Percentiles rank a stretch among this genome's conserved stretches.
phyloP scores from a whole-genome alignment of 1,284 basidiomycete genomes.

The Papiliotrema flavescens region DNA sequence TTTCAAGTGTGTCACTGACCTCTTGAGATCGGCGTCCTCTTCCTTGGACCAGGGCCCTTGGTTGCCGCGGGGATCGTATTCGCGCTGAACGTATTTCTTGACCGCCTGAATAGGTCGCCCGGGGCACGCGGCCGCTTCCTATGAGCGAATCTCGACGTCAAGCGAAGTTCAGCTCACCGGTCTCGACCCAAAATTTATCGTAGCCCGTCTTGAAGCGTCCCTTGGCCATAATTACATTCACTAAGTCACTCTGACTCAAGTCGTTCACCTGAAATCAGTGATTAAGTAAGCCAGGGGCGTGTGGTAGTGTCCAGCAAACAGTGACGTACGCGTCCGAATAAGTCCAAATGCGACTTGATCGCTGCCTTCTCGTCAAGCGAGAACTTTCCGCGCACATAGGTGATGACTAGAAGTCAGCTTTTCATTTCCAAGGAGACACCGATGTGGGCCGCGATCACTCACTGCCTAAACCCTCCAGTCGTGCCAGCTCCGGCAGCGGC shows the following conservation, averaged over 20 bases:
- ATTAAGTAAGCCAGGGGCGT: neutral
- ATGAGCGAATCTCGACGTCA: neutral
- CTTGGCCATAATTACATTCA: slow-evolving; percentile 31
- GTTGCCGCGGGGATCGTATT: slow-evolving; percentile 34
- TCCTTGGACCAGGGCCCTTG: slow-evolving; percentile 39
- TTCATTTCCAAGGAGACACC: neutral
- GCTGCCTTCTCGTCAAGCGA: slow-evolving; percentile 24
- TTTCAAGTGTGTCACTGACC: slow-evolving; percentile 18
- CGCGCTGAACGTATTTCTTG: slow-evolving; percentile 32
- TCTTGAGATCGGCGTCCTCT: slow-evolving; percentile 32
- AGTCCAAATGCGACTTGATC: slow-evolving; percentile 22
- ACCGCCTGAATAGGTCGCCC: slow-evolving; percentile 42
- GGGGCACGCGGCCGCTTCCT: slow-evolving; percentile 25
- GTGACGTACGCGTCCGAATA: slow-evolving; percentile 21
- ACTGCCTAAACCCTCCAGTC: slow-evolving; percentile 37
- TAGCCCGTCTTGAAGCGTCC: slow-evolving; percentile 21
- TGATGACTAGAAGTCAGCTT: slow-evolving; percentile 26
- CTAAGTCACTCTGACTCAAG: slow-evolving; percentile 23
- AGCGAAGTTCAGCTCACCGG: slow-evolving; percentile 20
- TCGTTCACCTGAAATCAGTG: slow-evolving; percentile 15
- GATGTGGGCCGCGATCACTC: slow-evolving; percentile 17
- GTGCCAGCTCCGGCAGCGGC: slow-evolving; percentile 19
- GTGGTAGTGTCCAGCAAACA: too few relatives aligned
- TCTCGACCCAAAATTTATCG: slow-evolving; percentile 35
- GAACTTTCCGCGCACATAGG: slow-evolving; percentile 35